Conservation (phyloP, 306 rosid genomes). For the Styphnolobium japonicum region DNA sequence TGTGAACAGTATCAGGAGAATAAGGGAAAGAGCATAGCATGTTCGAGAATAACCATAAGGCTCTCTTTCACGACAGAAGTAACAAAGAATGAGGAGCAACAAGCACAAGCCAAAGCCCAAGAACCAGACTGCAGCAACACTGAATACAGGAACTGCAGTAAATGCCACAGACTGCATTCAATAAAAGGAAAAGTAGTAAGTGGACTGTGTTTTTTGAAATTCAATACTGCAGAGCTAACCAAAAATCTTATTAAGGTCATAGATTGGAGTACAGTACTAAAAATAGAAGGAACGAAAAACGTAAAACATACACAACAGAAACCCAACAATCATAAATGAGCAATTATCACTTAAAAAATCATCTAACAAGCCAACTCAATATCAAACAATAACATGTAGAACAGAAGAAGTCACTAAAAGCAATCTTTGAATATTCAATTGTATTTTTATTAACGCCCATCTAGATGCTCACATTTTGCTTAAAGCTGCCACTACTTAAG, state of each 20-base stretch:
- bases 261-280: not conserved
- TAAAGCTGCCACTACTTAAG: not conserved
- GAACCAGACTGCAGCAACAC: slow-evolving; percentile 65
- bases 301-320: not conserved
- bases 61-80: slow-evolving; percentile 37
- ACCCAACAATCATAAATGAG: not conserved
- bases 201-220: not conserved
- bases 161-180: slow-evolving; percentile 67
- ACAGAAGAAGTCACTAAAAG: not conserved
- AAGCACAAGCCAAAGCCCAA: slow-evolving; percentile 49
- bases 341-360: not conserved
- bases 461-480: not conserved
- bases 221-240: not conserved
- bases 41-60: slow-evolving; percentile 41
- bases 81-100: slow-evolving; percentile 40
- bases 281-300: not conserved
- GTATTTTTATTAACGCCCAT: not conserved
- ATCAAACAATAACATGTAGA: not conserved
- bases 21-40: slow-evolving; percentile 41
- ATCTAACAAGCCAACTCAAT: not conserved
- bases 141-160: slow-evolving; percentile 60
- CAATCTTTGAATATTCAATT: not conserved
- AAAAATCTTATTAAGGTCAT: not conserved
- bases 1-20: slow-evolving; percentile 44
- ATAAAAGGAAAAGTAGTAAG: slow-evolving; percentile 15